Conservation (phyloP, 163 green algal species). For the Trebouxia gelatinosa region DNA sequence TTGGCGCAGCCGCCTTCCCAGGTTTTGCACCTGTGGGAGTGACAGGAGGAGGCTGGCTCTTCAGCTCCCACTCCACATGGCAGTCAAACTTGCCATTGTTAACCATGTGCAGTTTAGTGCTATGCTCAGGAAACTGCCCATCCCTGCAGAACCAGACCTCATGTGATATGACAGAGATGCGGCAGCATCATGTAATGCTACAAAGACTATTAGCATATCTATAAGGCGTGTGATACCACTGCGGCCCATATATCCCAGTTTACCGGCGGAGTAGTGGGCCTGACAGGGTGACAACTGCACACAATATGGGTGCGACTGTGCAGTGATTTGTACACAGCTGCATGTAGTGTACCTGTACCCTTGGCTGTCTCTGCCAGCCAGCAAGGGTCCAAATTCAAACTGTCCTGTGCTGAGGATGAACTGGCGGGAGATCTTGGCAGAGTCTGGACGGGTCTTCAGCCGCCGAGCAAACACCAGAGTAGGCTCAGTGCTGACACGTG, state of each 20-base stretch:
- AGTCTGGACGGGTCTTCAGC: constrained; percentile 51
- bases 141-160: too few relatives aligned
- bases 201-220: too few relatives aligned
- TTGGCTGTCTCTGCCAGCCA: constrained; percentile 50
- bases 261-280: too few relatives aligned
- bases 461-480: constrained; percentile 62
- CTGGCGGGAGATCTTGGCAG: constrained; percentile 54
- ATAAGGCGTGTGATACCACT: too few relatives aligned
- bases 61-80: constrained; percentile 63
- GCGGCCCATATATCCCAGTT: too few relatives aligned
- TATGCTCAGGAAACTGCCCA: constrained; percentile 58
- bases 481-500: constrained; percentile 65
- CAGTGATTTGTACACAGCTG: too few relatives aligned
- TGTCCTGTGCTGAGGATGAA: constrained; percentile 60
- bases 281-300: too few relatives aligned
- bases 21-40: neutral
- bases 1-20: constrained; percentile 4
- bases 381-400: constrained; percentile 81
- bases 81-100: constrained; percentile 77
- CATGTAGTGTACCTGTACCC: constrained; percentile 42
- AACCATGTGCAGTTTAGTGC: constrained; percentile 63
- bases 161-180: too few relatives aligned
- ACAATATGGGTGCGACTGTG: too few relatives aligned
- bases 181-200: too few relatives aligned
- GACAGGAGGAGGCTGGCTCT: constrained; percentile 30